phyloP scores from a whole-genome alignment of 116 monocot genomes.

The Zostera marina region DNA sequence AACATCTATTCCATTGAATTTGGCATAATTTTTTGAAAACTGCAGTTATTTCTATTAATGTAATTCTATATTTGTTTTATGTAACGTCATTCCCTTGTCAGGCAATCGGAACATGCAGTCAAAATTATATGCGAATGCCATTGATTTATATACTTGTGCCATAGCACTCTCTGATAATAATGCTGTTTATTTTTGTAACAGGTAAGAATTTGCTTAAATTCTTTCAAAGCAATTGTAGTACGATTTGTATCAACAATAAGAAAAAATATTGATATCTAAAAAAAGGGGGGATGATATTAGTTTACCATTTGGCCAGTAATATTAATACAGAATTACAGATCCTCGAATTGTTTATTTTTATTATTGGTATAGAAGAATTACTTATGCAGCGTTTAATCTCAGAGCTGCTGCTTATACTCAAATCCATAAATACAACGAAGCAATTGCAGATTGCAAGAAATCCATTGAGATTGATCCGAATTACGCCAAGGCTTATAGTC shows the following conservation, averaged over 20 bases:
- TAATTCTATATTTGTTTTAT: not conserved
- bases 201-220: slow-evolving; percentile 18
- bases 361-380: not conserved
- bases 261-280: not conserved
- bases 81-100: slow-evolving; percentile 8
- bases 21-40: no score
- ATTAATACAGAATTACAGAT: not conserved
- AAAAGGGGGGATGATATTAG: no score
- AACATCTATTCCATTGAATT: no score
- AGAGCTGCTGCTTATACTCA: slow-evolving; percentile 89
- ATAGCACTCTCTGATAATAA: slow-evolving; percentile 57
- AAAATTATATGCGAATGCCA: slow-evolving; percentile 41
- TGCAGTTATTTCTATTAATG: not conserved
- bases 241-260: not conserved
- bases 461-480: slow-evolving; percentile 70
- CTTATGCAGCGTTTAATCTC: slow-evolving; percentile 5
- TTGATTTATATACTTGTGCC: slow-evolving; percentile 63
- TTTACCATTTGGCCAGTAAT: not conserved
- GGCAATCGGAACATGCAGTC: slow-evolving; percentile 54
- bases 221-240: not conserved
- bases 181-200: slow-evolving; percentile 78
- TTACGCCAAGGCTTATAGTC: slow-evolving; percentile 70
- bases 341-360: not conserved
- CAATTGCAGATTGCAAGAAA: slow-evolving; percentile 60
- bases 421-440: slow-evolving; percentile 38